Evolutionary conservation across 129 eudicot genomes (phyloP), one percentile per base, ranked within the genome.

Genomic region (Sambucus nigra): DNA sequence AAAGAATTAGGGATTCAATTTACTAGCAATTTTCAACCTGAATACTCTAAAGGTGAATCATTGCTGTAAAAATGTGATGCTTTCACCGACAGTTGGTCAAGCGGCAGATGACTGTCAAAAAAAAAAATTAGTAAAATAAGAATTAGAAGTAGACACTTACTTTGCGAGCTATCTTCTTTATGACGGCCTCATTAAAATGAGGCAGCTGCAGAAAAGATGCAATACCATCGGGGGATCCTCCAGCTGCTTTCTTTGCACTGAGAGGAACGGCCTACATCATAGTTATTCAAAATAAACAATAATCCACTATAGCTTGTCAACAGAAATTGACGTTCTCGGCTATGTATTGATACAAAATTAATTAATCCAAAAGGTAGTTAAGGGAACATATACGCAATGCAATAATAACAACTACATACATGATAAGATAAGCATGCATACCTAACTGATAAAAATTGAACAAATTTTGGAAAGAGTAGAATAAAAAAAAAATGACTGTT

Each of bases 191-290:
- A 53, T 47, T 72, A 46, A 85, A 91, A 82, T 82, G 94, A 24
- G 98, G 98, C 58, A 91, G 95, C 78, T 91, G 98, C 57, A 91
- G 64, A 68, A 91, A 85, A 1, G 98, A 88, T 67, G 95, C 95
- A 62, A 39, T 67, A 16, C 94, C 95, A 59, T 91, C 95, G 13
- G 87, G 41, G 54, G 76, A 74, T 45, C 88, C 94, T 57, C 94
- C 83, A 40, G 60, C 67, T 17, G 83, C 78, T 69, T 91, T 91
- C 76, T 84, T 85, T 55, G 95, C 81, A 64, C 86, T 72, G 42
- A 85, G 94, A 39, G 95, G 94, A 61, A 91, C 95, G 21, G 98
- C 98, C 98, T 91, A 79, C 80, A 78, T 35, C 48, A 64, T 41
- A 42, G 60, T 25, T 21, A 53, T 26, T 23, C 1, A 47, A 28